Conservation (phyloP, 257 asterid genomes). For the Nicotiana noctiflora region DNA sequence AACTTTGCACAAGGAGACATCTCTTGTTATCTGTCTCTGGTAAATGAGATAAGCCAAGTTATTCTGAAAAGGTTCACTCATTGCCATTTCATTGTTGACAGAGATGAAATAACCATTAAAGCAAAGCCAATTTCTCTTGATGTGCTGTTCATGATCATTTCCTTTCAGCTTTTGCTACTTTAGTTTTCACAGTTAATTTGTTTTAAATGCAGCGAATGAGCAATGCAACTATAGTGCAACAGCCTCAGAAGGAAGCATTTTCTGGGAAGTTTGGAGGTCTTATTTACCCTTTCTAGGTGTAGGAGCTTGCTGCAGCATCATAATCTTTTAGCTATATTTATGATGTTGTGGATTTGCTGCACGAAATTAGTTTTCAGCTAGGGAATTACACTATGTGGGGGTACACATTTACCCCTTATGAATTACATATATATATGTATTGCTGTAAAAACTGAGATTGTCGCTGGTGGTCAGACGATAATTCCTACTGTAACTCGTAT, state of each 20-base stretch:
- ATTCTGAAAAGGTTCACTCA: not conserved
- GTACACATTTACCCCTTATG: not conserved
- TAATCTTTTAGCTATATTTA: not conserved
- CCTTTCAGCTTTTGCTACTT: not conserved
- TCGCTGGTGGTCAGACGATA: not conserved
- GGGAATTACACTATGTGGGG: not conserved
- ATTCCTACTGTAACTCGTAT: not conserved
- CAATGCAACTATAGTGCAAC: conserved; percentile 47
- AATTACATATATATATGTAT: not conserved
- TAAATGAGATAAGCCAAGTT: not conserved
- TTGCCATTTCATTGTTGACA: not conserved
- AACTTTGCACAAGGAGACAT: too few relatives aligned
- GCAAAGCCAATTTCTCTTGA: not conserved
- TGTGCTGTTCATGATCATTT: not conserved
- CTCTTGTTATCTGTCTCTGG: not conserved
- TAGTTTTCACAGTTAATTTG: not conserved
- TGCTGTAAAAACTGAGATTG: not conserved
- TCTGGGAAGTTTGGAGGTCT: conserved; percentile 24
- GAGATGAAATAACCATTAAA: not conserved
- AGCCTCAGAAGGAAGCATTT: conserved; percentile 23
- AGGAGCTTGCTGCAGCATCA: not conserved
- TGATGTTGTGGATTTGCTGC: not conserved
- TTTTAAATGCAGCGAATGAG: conserved; percentile 46
- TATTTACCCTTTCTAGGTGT: not conserved
- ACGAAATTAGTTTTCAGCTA: not conserved